Base-by-base conservation (phyloP, 805 yeast species). In the Vanderwaltozyma yarrowii region DNA sequence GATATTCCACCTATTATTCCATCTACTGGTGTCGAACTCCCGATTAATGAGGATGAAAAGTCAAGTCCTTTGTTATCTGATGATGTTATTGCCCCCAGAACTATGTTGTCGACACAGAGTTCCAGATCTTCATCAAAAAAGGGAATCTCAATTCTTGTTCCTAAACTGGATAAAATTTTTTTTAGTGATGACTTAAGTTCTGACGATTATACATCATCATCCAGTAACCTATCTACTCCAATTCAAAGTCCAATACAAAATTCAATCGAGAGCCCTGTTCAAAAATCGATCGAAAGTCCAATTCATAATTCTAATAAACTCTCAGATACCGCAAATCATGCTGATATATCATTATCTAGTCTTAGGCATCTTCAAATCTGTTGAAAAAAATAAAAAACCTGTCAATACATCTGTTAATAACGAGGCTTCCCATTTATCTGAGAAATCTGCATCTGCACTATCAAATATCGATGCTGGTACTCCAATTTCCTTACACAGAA, bases 1-100 rank as follows among this genome's bases (percentile, higher is more conserved):
- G 49, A 51, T 24, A 50, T 58, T 20, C 57, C 57, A 11, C 30
- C 25, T 6, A 21, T 32, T 5, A 4, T 31, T 7, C 23, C 34
- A 15, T 27, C 34, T 14, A 3, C 26, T 8, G 32, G 21, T 14
- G 15, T 11, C 15, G 30, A 15, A 21, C 24, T 7, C n/a, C n/a
- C n/a, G n/a, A n/a, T n/a, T n/a, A n/a, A n/a, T n/a, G n/a, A n/a
- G n/a, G n/a, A n/a, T n/a, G n/a, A n/a, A n/a, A n/a, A n/a, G n/a
- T n/a, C n/a, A n/a, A n/a, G n/a, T n/a, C n/a, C n/a, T n/a, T n/a
- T n/a, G n/a, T n/a, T n/a, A n/a, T n/a, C n/a, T n/a, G n/a, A n/a
- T n/a, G n/a, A n/a, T n/a, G n/a, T n/a, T n/a, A n/a, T n/a, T n/a
- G n/a, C n/a, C n/a, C n/a, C n/a, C n/a, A n/a, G n/a, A n/a, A n/a